Evolutionary conservation across 139 green algal species (phyloP).

Genomic region (Raphidocelis subcapitata): DNA sequence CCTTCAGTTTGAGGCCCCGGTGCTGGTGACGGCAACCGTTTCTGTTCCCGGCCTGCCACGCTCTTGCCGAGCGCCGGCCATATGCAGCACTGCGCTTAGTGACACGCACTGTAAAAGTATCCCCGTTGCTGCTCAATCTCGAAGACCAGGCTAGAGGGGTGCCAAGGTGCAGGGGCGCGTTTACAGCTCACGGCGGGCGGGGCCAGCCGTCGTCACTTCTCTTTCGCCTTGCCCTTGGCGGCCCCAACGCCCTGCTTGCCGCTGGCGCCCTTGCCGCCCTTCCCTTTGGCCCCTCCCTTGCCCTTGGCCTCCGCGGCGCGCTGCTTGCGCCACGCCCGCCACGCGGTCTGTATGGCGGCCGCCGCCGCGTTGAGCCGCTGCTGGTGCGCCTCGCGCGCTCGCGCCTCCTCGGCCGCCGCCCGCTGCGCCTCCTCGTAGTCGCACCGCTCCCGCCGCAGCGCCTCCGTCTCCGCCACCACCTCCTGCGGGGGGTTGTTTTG

Average conservation of each 20-base stretch:
- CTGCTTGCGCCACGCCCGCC: constrained; percentile 13
- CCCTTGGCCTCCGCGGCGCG: constrained; percentile 21
- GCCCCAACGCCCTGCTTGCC: not conserved
- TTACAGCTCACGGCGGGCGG: too few species aligned
- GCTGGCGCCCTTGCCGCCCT: constrained; percentile 10
- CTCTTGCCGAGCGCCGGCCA: too few species aligned
- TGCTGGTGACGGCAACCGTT: too few species aligned
- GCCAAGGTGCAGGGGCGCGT: too few species aligned
- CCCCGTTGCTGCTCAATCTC: too few species aligned
- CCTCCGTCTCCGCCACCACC: not conserved
- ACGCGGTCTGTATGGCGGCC: constrained; percentile 25
- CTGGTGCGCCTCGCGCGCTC: constrained; percentile 4
- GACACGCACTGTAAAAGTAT: too few species aligned
- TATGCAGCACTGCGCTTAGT: too few species aligned
- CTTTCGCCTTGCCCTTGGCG: constrained; percentile 21
- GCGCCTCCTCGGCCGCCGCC: constrained; percentile 5
- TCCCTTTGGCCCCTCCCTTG: constrained; percentile 16
- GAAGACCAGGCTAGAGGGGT: too few species aligned
- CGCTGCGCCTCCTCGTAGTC: constrained; percentile 21
- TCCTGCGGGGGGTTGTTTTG: not conserved
- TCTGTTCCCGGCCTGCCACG: too few species aligned
- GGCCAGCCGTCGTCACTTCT: too few species aligned
- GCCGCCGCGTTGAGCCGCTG: constrained; percentile 13
- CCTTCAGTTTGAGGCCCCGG: too few species aligned
- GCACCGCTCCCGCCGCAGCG: constrained; percentile 1